Evolutionary conservation across 495 filamentous ascomycete genomes (phyloP), one percentile per base, ranked within the genome.

Genomic region (Rhypophila decipiens): DNA sequence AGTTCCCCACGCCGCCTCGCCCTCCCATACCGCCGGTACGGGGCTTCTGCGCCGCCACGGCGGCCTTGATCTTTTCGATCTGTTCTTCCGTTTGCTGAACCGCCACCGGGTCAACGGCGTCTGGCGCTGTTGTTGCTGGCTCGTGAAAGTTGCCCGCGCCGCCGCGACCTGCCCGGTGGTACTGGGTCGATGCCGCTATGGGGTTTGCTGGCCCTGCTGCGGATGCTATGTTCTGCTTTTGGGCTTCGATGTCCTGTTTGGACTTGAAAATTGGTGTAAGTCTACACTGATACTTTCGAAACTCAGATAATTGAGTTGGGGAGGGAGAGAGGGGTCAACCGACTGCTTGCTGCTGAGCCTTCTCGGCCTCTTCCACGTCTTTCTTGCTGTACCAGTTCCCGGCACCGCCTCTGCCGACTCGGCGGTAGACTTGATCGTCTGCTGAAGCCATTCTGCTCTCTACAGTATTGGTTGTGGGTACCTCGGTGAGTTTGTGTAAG

Each of bases 1-100:
- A 82, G 59, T 84, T 84, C 11, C 80, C 81, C 5, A 77, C 76
- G 18, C 81, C 80, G 15, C 81, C 81, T 20, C 81, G 63, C 0
- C 81, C 79, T 23, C 53, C 49, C 9, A 58, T 44, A 5, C 47
- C 50, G 18, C 47, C 50, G 18, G 50, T 46, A 24, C 43, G 44
- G 0, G 56, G 23, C 21, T 56, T 56, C 15, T 47, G 54, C 1
- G 62, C 56, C 2, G 51, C 55, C 13, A 58, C 56, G 20, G 50
- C 52, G 1, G 54, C 52, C 37, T 53, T 49, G 15, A 53, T 54
- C 35, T 59, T 54, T 34, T 56, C 42, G 7, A 53, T 56, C 29
- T 57, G 56, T 31, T 52, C 51, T 24, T 51, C 58, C 37, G 53
- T 55, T 38, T 55, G 53, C 24, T 51, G 44, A 41, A 49, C 47